phyloP scores from a whole-genome alignment of 2,329 filamentous ascomycete genomes.

The Verticillium nonalfalfae region DNA sequence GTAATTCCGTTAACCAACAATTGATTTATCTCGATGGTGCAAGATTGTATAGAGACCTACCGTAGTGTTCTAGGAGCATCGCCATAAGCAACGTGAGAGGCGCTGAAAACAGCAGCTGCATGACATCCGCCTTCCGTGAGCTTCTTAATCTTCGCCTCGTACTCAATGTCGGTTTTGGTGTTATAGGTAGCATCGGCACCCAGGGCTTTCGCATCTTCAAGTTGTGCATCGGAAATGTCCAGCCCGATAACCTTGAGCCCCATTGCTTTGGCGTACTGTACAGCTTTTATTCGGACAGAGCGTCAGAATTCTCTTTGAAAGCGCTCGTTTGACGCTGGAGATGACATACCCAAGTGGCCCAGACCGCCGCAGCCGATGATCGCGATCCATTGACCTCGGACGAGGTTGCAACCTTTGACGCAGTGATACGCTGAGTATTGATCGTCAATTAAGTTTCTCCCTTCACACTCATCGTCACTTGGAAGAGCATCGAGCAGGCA shows the following conservation, averaged over 20 bases:
- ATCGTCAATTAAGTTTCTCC: background rate
- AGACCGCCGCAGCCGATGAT: conserved; percentile 37
- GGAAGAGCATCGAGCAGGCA: background rate
- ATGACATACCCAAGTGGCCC: conserved; percentile 33
- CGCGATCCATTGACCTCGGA: conserved; percentile 29
- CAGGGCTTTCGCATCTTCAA: conserved; percentile 27
- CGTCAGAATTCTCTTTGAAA: background rate
- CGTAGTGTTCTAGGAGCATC: conserved; percentile 16
- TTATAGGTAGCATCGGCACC: conserved; percentile 35
- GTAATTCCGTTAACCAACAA: too few species aligned
- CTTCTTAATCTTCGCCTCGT: conserved; percentile 29
- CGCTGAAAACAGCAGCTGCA: conserved; percentile 33
- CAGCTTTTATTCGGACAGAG: background rate
- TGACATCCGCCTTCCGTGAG: conserved; percentile 31
- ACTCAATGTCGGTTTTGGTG: conserved; percentile 27
- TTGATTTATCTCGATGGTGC: too few species aligned
- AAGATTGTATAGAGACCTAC: conserved; percentile 16
- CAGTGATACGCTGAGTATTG: conserved; percentile 25
- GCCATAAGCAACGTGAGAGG: conserved; percentile 26
- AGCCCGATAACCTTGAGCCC: conserved; percentile 33
- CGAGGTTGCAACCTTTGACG: conserved; percentile 27
- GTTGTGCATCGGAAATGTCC: conserved; percentile 34
- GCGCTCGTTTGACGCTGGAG: background rate
- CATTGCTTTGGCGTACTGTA: conserved; percentile 38
- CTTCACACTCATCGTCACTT: background rate